Conservation (phyloP, 495 filamentous ascomycete genomes). For the Penicillium antarcticum region DNA sequence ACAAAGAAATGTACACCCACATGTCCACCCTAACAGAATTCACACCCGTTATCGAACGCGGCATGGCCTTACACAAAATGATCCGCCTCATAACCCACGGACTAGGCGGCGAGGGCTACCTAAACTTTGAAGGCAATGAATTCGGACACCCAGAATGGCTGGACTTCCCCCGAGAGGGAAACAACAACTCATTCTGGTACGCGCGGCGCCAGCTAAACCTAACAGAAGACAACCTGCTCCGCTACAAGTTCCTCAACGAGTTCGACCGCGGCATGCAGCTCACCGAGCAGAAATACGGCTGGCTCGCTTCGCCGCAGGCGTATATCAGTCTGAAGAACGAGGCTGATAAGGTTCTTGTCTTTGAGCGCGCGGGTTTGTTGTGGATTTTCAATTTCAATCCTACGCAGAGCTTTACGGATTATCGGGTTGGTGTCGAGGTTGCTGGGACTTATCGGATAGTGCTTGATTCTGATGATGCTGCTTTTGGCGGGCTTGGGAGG, state of each 20-base stretch:
- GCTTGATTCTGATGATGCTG: conserved; percentile 73
- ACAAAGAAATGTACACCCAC: conserved; percentile 95
- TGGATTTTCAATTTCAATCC: conserved; percentile 98
- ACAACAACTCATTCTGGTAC: conserved; percentile 96
- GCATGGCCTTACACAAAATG: conserved; percentile 93
- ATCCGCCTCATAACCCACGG: conserved; percentile 90
- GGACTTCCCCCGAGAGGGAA: conserved; percentile 93
- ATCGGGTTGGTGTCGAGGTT: conserved; percentile 81
- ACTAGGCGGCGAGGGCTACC: conserved; percentile 95
- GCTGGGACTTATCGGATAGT: conserved; percentile 86
- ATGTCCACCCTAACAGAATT: conserved; percentile 85
- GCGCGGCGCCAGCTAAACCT: conserved; percentile 93
- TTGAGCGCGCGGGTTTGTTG: conserved; percentile 85
- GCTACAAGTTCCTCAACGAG: conserved; percentile 89
- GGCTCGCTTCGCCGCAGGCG: conserved; percentile 83
- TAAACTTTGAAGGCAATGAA: conserved; percentile 98
- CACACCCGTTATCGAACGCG: conserved; percentile 87
- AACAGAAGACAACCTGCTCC: conserved; percentile 77
- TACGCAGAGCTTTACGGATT: conserved; percentile 84
- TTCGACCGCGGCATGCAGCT: conserved; percentile 92
- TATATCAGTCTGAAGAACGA: conserved; percentile 95
- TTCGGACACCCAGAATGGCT: conserved; percentile 99
- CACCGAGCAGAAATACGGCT: conserved; percentile 84
- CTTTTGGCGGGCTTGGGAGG: conserved; percentile 75
- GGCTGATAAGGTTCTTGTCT: conserved; percentile 89